A percentile compares a stretch with the other conserved stretches of the same genome.
These are phyloP conservation scores for Purshia tridentata DNA, from an alignment of 306 rosid species.

Conservation along the genomic window DNA sequence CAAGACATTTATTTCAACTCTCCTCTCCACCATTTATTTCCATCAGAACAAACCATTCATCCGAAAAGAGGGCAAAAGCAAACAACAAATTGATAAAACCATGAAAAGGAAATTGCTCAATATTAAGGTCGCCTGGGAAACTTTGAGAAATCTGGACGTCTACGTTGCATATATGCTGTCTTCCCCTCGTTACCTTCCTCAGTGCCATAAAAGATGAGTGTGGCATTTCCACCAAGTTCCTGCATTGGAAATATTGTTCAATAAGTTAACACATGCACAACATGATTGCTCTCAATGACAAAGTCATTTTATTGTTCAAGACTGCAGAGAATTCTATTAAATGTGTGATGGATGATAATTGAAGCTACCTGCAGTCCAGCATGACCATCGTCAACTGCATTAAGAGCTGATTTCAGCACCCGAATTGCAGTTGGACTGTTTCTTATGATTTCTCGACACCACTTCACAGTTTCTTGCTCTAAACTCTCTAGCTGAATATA, in stretches of 20 bases:
- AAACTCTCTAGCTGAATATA: constrained; percentile 52
- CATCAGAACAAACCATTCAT: not conserved
- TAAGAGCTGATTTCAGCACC: constrained; percentile 79
- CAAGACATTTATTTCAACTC: not conserved
- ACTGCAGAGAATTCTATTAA: too few species aligned
- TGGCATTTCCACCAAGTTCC: constrained; percentile 82
- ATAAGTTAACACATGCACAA: not conserved
- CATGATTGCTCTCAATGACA: not conserved
- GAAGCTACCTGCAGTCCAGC: constrained; percentile 81
- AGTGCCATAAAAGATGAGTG: constrained; percentile 69
- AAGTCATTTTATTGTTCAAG: too few species aligned
- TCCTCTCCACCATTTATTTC: not conserved
- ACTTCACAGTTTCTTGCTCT: constrained; percentile 83
- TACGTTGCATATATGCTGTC: constrained; percentile 58
- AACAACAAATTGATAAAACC: not conserved
- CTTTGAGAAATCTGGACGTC: constrained; percentile 77
- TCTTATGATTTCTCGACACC: constrained; percentile 83
- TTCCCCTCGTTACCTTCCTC: constrained; percentile 80
- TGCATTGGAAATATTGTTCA: constrained; percentile 16
- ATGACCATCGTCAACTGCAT: constrained; percentile 91
- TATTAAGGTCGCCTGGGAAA: constrained; percentile 57
- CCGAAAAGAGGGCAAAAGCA: not conserved
- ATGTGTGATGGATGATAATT: not conserved
- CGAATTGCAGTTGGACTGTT: constrained; percentile 91
- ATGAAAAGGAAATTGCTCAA: not conserved